These are phyloP conservation scores for Pleurotus sapidus DNA, from an alignment of 768 basidiomycete species.

Conservation along the genomic window DNA sequence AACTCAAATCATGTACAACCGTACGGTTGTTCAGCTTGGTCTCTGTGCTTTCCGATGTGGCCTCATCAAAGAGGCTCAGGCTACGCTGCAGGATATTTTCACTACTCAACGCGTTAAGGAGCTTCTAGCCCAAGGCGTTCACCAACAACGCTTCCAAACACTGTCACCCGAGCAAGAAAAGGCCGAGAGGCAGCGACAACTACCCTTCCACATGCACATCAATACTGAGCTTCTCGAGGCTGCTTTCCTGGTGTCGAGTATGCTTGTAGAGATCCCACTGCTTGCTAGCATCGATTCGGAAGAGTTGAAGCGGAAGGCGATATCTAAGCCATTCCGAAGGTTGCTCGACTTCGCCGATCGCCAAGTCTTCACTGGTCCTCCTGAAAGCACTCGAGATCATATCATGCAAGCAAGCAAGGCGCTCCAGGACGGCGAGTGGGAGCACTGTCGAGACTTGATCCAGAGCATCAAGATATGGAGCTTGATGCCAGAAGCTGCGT, in stretches of 20 bases:
- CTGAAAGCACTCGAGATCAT: constrained; percentile 98
- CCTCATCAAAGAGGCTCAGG: constrained; percentile 90
- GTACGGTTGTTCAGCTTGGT: constrained; percentile 95
- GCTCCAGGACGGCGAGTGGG: constrained; percentile 95
- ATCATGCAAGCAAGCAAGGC: constrained; percentile 99
- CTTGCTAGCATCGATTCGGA: constrained; percentile 94
- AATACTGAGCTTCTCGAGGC: constrained; percentile 97
- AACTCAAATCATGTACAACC: constrained; percentile 97
- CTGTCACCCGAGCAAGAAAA: constrained; percentile 95
- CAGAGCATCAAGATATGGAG: constrained; percentile 98
- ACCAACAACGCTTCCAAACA: constrained; percentile 86
- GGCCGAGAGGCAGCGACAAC: constrained; percentile 90
- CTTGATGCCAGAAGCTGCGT: constrained; percentile 84
- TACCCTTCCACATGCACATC: constrained; percentile 99
- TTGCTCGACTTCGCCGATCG: constrained; percentile 95
- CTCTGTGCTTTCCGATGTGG: constrained; percentile 96
- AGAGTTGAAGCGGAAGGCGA: constrained; percentile 87
- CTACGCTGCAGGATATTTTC: constrained; percentile 93
- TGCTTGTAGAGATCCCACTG: constrained; percentile 96
- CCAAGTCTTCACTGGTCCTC: constrained; percentile 96
- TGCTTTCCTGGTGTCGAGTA: constrained; percentile 96
- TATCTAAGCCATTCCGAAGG: constrained; percentile 96
- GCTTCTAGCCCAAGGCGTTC: constrained; percentile 93
- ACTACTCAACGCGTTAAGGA: constrained; percentile 97
- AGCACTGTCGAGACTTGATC: constrained; percentile 89